phyloP scores from a whole-genome alignment of 352 stramenopile species.

The Blastocystis sp. region DNA sequence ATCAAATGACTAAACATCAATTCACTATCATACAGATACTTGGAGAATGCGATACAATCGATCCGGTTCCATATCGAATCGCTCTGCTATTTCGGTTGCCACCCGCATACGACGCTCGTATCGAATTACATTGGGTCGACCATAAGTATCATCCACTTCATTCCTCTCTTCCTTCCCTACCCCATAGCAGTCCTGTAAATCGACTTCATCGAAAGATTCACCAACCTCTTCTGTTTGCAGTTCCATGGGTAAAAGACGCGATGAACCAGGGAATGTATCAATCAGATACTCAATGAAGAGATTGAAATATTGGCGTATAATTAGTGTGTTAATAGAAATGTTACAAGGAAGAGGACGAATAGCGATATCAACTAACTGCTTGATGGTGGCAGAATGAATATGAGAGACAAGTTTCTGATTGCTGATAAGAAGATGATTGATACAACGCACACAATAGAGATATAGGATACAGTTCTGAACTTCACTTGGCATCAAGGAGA shows the following conservation, averaged over 20 bases:
- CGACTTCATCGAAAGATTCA: background rate
- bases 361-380: constrained; percentile 35
- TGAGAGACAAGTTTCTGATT: background rate
- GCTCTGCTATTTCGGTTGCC: background rate
- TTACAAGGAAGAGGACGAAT: constrained; percentile 34
- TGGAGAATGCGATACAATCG: background rate
- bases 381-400: background rate
- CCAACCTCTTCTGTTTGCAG: constrained; percentile 10
- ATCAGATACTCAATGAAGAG: constrained; percentile 60
- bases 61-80: background rate
- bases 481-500: background rate
- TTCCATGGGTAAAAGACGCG: constrained; percentile 19
- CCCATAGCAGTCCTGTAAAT: background rate
- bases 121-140: background rate
- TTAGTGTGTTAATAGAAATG: constrained; percentile 6
- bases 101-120: constrained; percentile 6
- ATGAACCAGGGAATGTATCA: constrained; percentile 49
- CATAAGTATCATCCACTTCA: constrained; percentile 29
- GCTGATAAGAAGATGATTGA: constrained; percentile 21
- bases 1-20: constrained; percentile 3
- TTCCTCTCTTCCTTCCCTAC: constrained; percentile 31
- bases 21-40: background rate
- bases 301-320: constrained; percentile 61
- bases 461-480: constrained; percentile 48
- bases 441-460: constrained; percentile 37